Evolutionary conservation across 2,329 filamentous ascomycete species (phyloP).

Genomic region (Spiromastix sp.): DNA sequence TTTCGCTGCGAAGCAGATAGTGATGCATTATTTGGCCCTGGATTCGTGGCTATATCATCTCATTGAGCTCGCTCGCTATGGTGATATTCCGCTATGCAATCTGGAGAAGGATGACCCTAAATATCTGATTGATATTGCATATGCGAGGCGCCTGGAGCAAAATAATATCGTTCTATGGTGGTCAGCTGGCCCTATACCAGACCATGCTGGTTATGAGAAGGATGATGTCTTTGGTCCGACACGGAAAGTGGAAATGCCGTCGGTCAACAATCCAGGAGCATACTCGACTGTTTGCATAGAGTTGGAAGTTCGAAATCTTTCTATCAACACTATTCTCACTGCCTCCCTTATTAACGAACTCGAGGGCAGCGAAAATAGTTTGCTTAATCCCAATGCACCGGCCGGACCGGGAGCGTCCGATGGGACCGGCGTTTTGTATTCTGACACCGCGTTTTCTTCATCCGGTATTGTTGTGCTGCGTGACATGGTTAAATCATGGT

Average conservation of each 20-base stretch:
- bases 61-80: constrained; percentile 77
- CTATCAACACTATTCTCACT: constrained; percentile 95
- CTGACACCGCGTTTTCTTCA: constrained; percentile 86
- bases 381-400: constrained; percentile 66
- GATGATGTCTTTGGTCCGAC: constrained; percentile 78
- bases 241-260: constrained; percentile 83
- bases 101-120: constrained; percentile 87
- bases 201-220: constrained; percentile 91
- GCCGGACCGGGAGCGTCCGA: constrained; percentile 47
- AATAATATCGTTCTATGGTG: constrained; percentile 97
- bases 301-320: constrained; percentile 81
- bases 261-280: constrained; percentile 83
- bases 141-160: constrained; percentile 77
- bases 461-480: constrained; percentile 82
- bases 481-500: constrained; percentile 99
- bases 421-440: constrained; percentile 61
- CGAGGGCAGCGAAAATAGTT: constrained; percentile 77
- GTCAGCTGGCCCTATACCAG: constrained; percentile 75
- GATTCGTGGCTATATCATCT: constrained; percentile 86
- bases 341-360: constrained; percentile 95
- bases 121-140: constrained; percentile 92
- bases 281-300: constrained; percentile 97
- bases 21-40: constrained; percentile 85
- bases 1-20: constrained; percentile 73
- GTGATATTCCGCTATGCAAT: constrained; percentile 90